Conservation (phyloP, 805 yeast species). For the Schizosaccharomyces lindneri region DNA sequence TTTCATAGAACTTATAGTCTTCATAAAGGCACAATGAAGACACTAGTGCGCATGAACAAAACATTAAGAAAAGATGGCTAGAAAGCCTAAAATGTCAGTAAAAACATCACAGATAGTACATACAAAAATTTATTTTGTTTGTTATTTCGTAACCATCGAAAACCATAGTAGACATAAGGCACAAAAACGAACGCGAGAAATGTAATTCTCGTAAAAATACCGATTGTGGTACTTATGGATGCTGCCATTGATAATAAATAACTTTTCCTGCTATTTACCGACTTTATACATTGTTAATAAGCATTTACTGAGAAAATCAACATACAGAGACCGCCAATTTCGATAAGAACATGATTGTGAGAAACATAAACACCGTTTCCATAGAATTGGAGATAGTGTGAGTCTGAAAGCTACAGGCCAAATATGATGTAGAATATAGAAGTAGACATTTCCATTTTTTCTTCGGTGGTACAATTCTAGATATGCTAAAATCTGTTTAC, state of each 20-base stretch:
- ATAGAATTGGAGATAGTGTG: constrained; percentile 77
- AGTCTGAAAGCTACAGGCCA: constrained; percentile 32
- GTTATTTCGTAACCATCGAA: constrained; percentile 4
- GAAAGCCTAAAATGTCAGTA: constrained; percentile 3
- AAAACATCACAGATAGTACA: constrained; percentile 3
- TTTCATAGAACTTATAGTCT: neutral
- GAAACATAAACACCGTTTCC: constrained; percentile 31
- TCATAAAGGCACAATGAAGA: neutral
- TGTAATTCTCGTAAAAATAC: constrained; percentile 65
- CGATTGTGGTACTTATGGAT: constrained; percentile 34
- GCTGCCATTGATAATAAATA: neutral
- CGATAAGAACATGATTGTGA: constrained; percentile 16
- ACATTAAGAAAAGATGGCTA: neutral
- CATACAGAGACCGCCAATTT: neutral
- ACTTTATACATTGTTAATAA: neutral
- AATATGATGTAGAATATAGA: neutral
- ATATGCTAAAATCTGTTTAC: neutral
- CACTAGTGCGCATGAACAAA: neutral
- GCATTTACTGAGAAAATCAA: neutral
- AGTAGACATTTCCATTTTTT: neutral
- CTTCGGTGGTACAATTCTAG: neutral
- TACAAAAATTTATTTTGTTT: constrained; percentile 3
- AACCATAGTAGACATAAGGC: constrained; percentile 20
- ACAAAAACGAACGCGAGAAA: constrained; percentile 49
- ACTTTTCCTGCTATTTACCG: neutral